Evolutionary conservation across 805 yeast genomes (phyloP).

Genomic region (Hanseniaspora hatyaiensis): DNA sequence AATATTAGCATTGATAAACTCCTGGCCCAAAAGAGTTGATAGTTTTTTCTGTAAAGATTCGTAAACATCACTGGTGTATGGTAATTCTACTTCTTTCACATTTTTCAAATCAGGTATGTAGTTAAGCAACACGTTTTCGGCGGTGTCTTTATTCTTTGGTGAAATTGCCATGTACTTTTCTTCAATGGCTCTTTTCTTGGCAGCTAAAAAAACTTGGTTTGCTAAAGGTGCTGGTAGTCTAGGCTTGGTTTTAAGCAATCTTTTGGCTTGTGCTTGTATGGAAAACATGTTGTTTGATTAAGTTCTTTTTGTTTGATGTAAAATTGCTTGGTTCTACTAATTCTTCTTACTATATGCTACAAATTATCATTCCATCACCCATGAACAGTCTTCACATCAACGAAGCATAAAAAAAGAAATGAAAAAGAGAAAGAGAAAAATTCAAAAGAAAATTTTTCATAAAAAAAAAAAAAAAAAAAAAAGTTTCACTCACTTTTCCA

Average conservation of each 20-base stretch:
- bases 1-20: not conserved
- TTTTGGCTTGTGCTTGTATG: constrained; percentile 12
- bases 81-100: not conserved
- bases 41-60: not conserved
- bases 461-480: not conserved
- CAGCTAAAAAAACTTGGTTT: not conserved
- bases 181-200: not conserved
- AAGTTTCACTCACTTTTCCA: too few relatives aligned
- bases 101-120: not conserved
- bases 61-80: not conserved
- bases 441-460: not conserved
- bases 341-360: not conserved
- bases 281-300: not conserved
- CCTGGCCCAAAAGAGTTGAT: not conserved
- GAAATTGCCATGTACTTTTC: not conserved
- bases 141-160: not conserved
- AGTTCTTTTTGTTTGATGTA: not conserved
- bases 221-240: constrained; percentile 1
- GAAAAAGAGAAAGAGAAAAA: not conserved
- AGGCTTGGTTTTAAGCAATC: not conserved
- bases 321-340: not conserved
- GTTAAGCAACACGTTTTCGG: not conserved
- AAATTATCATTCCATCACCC: not conserved
- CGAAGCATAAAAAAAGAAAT: not conserved
- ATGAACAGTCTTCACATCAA: too few relatives aligned